Base-by-base conservation (phyloP, 495 filamentous ascomycete species). In the Penicillium salamii region DNA sequence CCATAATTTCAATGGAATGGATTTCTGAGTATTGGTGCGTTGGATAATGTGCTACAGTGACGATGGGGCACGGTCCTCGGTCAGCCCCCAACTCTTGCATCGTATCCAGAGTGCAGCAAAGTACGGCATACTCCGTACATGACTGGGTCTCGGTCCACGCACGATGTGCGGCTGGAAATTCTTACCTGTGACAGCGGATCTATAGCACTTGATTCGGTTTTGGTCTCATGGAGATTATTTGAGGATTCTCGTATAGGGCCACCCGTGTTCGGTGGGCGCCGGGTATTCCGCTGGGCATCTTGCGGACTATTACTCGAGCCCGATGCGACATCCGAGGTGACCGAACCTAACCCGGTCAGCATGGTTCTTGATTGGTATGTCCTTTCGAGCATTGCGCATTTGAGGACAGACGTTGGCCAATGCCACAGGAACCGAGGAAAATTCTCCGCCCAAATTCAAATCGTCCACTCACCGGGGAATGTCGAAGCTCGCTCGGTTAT, bases 1-100 rank as follows among this genome's bases (percentile, higher is more conserved):
- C 23, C 87, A 81, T 41, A 87, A 66, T 55, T 84, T 87, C 33
- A 84, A 73, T 7, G 85, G 79, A 44, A 88, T 82, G 13, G 82
- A 80, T 45, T 80, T 83, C 52, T 87, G 82, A 15, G 86, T 89
- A 65, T 89, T 89, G 42, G 88, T 90, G 58, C 90, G 84, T 62
- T 87, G 81, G 45, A 91, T 79, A 42, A 96, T 96, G 63, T 95
- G 81, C 81, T 85, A 58, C 26, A 50, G 19, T 32, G 8, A 23
- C 24, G 40, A 32, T 23, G 15, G 43, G 29, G 46, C 46, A 48
- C 46, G 26, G 46, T 32, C 46, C 35, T 48, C 46, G 46, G n/a
- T 48, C 46, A 48, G 46, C 46, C 23, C n/a, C 23, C 19, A n/a
- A 26, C 43, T 45, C 31, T 34, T 46, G 21, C 43, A 49, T 31